Percentiles rank a stretch among this genome's conserved stretches.
These are phyloP conservation scores for Albophoma yamanashiensis DNA, from an alignment of 2,329 filamentous ascomycete species.

Conservation along the genomic window DNA sequence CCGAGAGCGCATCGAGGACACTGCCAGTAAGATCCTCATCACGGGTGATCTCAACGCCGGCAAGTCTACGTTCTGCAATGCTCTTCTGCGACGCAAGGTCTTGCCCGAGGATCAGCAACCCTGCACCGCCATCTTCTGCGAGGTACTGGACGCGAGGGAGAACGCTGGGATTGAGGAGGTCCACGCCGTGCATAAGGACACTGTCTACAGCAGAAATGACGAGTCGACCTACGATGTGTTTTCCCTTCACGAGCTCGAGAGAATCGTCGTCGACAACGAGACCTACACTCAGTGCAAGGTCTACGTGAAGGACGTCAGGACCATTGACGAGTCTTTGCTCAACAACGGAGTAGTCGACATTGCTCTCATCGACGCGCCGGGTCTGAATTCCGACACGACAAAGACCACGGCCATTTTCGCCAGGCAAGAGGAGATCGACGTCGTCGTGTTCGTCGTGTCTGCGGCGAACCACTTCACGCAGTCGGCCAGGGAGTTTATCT, in stretches of 20 bases:
- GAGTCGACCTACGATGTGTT: constrained; percentile 93
- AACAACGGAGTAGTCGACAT: constrained; percentile 99
- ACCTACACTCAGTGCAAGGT: constrained; percentile 93
- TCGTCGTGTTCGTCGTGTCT: constrained; percentile 96
- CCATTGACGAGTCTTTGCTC: constrained; percentile 84
- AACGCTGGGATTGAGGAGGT: constrained; percentile 91
- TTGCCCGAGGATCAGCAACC: constrained; percentile 95
- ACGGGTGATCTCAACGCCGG: constrained; percentile 95
- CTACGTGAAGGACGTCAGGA: constrained; percentile 82
- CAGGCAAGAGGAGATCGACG: constrained; percentile 94
- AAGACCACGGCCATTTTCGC: constrained; percentile 98
- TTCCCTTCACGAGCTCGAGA: constrained; percentile 65
- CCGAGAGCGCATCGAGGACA: constrained; percentile 92
- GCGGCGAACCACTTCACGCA: constrained; percentile 97
- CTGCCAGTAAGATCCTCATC: constrained; percentile 89
- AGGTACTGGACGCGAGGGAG: constrained; percentile 85
- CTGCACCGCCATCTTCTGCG: constrained; percentile 96
- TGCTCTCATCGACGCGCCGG: constrained; percentile 90
- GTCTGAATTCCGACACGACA: constrained; percentile 88
- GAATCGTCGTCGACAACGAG: constrained; percentile 80
- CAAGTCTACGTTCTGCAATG: constrained; percentile 98
- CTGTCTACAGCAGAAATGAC: constrained; percentile 74
- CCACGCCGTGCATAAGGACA: constrained; percentile 80
- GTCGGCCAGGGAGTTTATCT: constrained; percentile 96
- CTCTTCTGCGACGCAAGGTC: constrained; percentile 83